phyloP scores from a whole-genome alignment of 192 early-diverging fungal genomes.

The Mortierella antarctica region DNA sequence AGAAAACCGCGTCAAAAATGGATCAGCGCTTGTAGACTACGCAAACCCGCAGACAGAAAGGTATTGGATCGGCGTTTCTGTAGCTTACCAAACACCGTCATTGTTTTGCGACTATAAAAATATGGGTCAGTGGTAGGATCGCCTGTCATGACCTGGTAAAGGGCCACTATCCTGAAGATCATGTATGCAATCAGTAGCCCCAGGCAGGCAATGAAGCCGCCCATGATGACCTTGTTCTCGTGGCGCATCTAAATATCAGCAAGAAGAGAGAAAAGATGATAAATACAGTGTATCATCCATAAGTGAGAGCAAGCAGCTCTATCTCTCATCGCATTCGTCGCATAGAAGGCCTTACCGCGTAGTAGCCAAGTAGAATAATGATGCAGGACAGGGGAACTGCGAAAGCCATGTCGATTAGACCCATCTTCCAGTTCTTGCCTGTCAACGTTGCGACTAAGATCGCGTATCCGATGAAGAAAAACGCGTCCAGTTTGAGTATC shows the following conservation, averaged over 20 bases:
- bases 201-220: constrained; percentile 42
- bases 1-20: background rate
- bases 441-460: constrained; percentile 36
- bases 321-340: background rate
- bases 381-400: constrained; percentile 33
- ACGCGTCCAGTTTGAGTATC: constrained; percentile 50
- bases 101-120: constrained; percentile 45
- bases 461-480: constrained; percentile 53
- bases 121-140: constrained; percentile 35
- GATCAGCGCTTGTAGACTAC: background rate
- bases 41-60: background rate
- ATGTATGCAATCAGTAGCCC: constrained; percentile 35
- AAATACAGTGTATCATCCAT: background rate
- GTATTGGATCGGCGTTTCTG: background rate
- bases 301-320: background rate
- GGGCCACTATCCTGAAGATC: constrained; percentile 18
- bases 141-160: constrained; percentile 25
- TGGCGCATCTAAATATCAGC: constrained; percentile 14
- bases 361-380: constrained; percentile 33
- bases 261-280: background rate
- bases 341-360: constrained; percentile 5
- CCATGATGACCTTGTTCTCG: constrained; percentile 47
- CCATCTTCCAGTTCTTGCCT: constrained; percentile 38
- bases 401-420: constrained; percentile 31
- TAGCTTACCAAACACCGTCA: constrained; percentile 49